Base-by-base conservation (phyloP, 768 basidiomycete genomes). In the Russula emetica region DNA sequence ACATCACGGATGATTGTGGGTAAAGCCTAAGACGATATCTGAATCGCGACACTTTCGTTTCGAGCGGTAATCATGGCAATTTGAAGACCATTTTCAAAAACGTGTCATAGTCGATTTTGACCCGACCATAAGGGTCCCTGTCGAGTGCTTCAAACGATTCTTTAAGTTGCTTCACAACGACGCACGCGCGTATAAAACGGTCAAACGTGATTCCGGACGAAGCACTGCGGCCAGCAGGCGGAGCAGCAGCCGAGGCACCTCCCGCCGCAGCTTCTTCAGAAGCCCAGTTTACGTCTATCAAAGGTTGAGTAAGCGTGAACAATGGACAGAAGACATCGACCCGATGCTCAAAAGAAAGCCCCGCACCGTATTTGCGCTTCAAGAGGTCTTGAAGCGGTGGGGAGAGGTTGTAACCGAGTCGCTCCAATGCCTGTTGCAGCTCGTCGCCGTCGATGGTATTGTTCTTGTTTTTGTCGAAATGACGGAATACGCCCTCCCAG, bases 151-250 rank as follows among this genome's bases (percentile, higher is more conserved):
- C 78, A 78, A 91, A 92, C 38, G 82, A 74, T 74, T 92, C 90
- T 38, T 81, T 83, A 68, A 90, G 78, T 72, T 90, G 87, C 76
- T 88, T 90, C 65, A 90, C 81, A 11, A 85, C 86, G 62, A 93
- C 91, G 69, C 91, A 93, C 28, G 88, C 89, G 60, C 90, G 83
- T 26, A 93, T 87, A 77, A 93, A 93, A 66, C 90, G 87, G 73
- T 92, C 91, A 70, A 93, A 93, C 5, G 85, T 82, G 76, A 93
- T 90, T 0, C 89, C 89, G 0, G 80, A 10, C 32, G 30, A 30
- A 30, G 7, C 32, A 32, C 32, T 32, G 32, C 9, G 8, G 2
- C 9, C 32, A 32, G 32, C 32, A 32, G 32, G 76, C 18, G 68
- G 65, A 2, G 78, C 72, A 4, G 69, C 75, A 0, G 73, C 75